Base-by-base conservation (phyloP, 306 rosid species). In the Trichosanthes truncata region DNA sequence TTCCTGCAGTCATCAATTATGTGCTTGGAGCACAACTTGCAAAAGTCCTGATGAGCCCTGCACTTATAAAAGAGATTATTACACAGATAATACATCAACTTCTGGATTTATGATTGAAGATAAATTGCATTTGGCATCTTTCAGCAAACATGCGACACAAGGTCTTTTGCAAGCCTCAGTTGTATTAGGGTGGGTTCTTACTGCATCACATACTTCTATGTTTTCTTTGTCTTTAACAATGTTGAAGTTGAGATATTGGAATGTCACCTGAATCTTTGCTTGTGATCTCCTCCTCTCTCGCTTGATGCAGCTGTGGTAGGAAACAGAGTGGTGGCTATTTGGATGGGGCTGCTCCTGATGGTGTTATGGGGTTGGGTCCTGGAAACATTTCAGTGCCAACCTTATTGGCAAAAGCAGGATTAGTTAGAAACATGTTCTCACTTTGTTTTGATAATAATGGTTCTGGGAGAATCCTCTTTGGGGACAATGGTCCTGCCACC, bases 101-200 rank as follows among this genome's bases (percentile, higher is more conserved):
- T 89, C 93, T 46, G 97, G 97, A 55, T 82, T 88, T 85, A 88
- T 91, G 59, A 81, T 91, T 82, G 91, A 89, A 88, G 97, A 91
- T 74, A 84, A 86, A 75, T 81, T 89, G 78, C 90, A 89, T 78
- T 88, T 91, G 77, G 85, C 81, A 48, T 89, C 92, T 4, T 71
- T 82, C 20, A 85, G 84, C 5, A 45, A 67, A 4, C 76, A 82
- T 12, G 4, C 71, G 45, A 74, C 89, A 35, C 79, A 81, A 33
- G 65, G 86, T 52, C 86, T 87, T 76, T 85, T 87, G 62, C 94
- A 87, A 83, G 97, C 91, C 84, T 26, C 94, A n/a, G 86, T 90
- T 69, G 62, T 90, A 76, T 61, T 92, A 11, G 94, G 97, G 97
- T 92, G 82, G 61, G 89, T 40, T 71, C 80, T 74, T 45, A 68